Evolutionary conservation across 2,329 filamentous ascomycete genomes (phyloP), one percentile per base, ranked within the genome.

Genomic region (Penicillium sp.): DNA sequence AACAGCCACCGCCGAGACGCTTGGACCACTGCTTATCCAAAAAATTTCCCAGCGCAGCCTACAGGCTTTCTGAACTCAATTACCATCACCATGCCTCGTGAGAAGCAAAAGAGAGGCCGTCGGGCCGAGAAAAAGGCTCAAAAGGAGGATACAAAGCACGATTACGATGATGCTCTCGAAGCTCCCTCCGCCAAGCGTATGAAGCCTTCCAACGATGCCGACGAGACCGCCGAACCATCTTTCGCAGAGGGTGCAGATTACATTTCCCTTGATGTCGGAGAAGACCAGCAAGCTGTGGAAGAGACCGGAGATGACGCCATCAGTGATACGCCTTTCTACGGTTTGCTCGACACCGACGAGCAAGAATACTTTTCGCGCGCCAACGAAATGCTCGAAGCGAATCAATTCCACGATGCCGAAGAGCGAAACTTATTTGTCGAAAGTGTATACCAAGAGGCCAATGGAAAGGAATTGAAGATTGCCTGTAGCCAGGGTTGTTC

Each of bases 401-500:
- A 98, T 79, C 87, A 94, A 74, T 98, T 98, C 75, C 86, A 85
- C 43, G 87, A 88, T 42, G 76, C 86, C 55, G 92, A 97, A 68
- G 90, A 93, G 68, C 85, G 88, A 60, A 80, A 82, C 57, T 71
- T 89, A 52, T 93, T 92, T 71, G 78, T 98, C 51, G 87, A 89
- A 63, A 96, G 89, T 75, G 90, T 98, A 55, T 96, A 91, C 78
- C 84, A 85, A 67, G 94, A 98, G 78, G 93, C 93, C 0, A 83
- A 88, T 62, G 93, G 92, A 63, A 98, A 98, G 78, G 95, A 98
- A 77, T 82, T 99, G 72, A 99, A 98, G 82, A 86, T 99, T 64
- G 93, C 93, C 26, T 95, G 92, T 79, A 97, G 93, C 76, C 95
- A 99, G 79, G 95, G 92, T 3, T 97, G 93, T 78, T 99, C 95